Base-by-base conservation (phyloP, 345 rosid species). In the Eutrema heterophyllum region DNA sequence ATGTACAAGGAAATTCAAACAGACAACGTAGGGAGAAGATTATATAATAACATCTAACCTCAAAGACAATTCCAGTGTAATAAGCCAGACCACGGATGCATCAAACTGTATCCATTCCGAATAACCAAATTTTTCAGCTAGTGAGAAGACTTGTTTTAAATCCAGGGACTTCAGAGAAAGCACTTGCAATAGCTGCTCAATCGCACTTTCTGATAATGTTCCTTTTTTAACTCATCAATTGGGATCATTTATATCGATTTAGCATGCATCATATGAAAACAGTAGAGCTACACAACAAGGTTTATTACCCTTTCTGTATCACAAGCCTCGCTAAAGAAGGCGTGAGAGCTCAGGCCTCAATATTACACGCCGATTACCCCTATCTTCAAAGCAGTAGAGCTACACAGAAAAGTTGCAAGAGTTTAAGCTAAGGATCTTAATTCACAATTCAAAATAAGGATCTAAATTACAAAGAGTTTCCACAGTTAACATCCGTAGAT, bases 51-150 rank as follows among this genome's bases (percentile, higher is more conserved):
- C n/a, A 30, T 64, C 87, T 85, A 70, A 94, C 98, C 98, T 94
- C 98, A n/a, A 94, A 94, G 46, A 94, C 98, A 45, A 94, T 85
- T 56, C 97, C 96, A 45, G 98, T 94, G 84, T 94, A 91, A 86
- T 94, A 94, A 66, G 98, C 93, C 66, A 91, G 96, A 72, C 98
- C 98, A 40, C 98, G 96, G 98, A 94, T 67, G 96, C 97, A 77
- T 94, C 98, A 86, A 94, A 91, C 77, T 89, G 95, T 77, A 94
- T 88, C 97, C 98, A 94, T 50, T 91, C 92, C 5, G 92, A 85
- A 72, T 85, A 91, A 59, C 97, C 98, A 78, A 86, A 91, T 73
- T 82, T 88, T 80, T 94, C 98, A 74, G 90, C 96, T 57, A 94
- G 93, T 18, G 84, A 86, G 79, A 91, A 94, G 29, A 94, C 79